Evolutionary conservation across 2,329 filamentous ascomycete species (phyloP), one percentile per base, ranked within the genome.

Genomic region (Colletotrichum scovillei): DNA sequence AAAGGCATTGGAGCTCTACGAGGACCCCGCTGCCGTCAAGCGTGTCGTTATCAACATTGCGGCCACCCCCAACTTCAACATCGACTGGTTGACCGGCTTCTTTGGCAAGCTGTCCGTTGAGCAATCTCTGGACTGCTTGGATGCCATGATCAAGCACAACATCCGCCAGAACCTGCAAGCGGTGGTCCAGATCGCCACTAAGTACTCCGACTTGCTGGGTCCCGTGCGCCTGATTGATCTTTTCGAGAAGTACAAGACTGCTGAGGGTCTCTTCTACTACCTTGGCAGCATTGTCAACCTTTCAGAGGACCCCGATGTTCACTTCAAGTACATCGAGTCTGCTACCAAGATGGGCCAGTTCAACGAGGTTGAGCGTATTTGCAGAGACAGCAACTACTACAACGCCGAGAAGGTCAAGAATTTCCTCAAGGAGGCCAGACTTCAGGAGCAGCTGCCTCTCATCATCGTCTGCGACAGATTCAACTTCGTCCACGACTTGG

Each of bases 401-500:
- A 96, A 98, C 82, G 90, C 95, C 0, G 95, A 98, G 84, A 97
- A 98, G 88, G 95, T 98, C 71, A 98, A 98, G 89, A 99, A 99
- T 87, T 99, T 98, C 90, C 87, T 99, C 75, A 99, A 99, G 87
- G 97, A 99, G 82, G 96, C 97, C 67, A 93, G 92, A 77, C 88
- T 99, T 57, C 92, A 93, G 2, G 97, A 99, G 83, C 96, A 98
- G 85, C 89, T 99, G 56, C 97, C 97, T 56, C 88, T 99, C 67
- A 99, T 99, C 85, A 98, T 98, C 78, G 95, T 99, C 72, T 99
- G 97, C 85, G 97, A 99, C 81, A 94, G 96, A n/a, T 98, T 97
- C 90, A 97, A 98, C 87, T 98, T 99, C 80, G 95, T 98, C 55
- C 97, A 99, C 80, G 97, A 99, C 80, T 85, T 99, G 80, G 95